Evolutionary conservation across 345 rosid species (phyloP), one percentile per base, ranked within the genome.

Genomic region (Passiflora organensis): DNA sequence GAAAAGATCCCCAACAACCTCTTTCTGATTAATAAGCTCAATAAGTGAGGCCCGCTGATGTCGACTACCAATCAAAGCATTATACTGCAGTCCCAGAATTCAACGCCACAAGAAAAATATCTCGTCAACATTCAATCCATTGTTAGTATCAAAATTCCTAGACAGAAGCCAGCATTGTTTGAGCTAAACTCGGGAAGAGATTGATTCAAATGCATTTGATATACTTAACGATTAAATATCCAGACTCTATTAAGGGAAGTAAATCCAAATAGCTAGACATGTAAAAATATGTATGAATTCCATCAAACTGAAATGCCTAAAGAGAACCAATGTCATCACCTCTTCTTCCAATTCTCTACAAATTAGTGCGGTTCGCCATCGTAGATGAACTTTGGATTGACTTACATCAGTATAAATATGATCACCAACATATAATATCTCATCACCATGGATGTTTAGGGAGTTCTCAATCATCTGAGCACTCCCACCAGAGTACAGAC

Each of bases 361-460:
- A 65, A 91, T 84, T 36, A 91, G 70, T 10, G 96, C 93, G 11
- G 98, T 91, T 66, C 96, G 80, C 98, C 98, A 91, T 51, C 95
- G 79, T 59, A 82, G 78, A 76, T 91, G 95, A 45, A 87, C 85
- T 80, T 91, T 87, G 32, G 98, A 91, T 65, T 80, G 89, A 53
- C 95, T 87, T 39, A 91, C 97, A 78, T 91, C 97, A 59, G 97
- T 87, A 78, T 91, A 91, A 43, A 91, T 91, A 72, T 87, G 97
- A 65, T 87, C 97, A 55, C 96, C 97, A 10, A 91, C 97, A 68
- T 87, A 91, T 56, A 91, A 66, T 65, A 91, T 83, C 63, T 91
- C 97, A 63, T 91, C 97, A n/a, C 97, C 97, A 37, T 91, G 96
- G 60, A 91, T 65, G 55, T 78, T 65, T 48, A 91, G 76, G 60